Evolutionary conservation across 2,329 filamentous ascomycete genomes (phyloP).

Genomic region (Camillea tinctor): DNA sequence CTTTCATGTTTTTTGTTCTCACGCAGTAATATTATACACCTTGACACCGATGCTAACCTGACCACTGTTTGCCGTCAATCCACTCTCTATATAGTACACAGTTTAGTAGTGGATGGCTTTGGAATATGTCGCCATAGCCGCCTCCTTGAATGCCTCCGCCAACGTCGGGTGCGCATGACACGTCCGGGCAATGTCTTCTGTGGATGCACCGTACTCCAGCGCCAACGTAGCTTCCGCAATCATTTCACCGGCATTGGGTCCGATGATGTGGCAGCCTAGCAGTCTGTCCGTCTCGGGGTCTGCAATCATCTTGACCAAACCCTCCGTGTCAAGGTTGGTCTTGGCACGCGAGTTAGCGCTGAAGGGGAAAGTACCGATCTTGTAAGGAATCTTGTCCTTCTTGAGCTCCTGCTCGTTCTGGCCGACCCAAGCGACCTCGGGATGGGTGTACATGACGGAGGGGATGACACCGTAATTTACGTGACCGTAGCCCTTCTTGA

Average conservation of each 20-base stretch:
- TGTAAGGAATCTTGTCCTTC: conserved; percentile 85
- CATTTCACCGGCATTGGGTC: conserved; percentile 96
- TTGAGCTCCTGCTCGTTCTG: conserved; percentile 97
- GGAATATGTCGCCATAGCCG: conserved; percentile 93
- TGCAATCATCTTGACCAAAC: conserved; percentile 94
- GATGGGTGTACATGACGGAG: conserved; percentile 99
- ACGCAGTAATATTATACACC: conserved; percentile 36
- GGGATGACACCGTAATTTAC: conserved; percentile 99
- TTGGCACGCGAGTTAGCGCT: conserved; percentile 97
- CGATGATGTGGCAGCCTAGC: conserved; percentile 94
- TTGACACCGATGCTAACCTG: conserved; percentile 32
- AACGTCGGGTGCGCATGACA: conserved; percentile 96
- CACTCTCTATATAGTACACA: conserved; percentile 28
- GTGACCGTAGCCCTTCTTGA: conserved; percentile 96
- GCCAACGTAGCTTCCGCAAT: conserved; percentile 96
- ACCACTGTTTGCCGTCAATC: conserved; percentile 13
- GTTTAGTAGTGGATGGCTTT: conserved; percentile 93
- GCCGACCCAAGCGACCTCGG: conserved; percentile 97
- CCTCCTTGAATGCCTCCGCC: conserved; percentile 98
- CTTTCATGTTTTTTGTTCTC: conserved; percentile 24
- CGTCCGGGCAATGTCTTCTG: conserved; percentile 90
- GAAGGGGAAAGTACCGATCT: conserved; percentile 93
- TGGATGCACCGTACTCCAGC: conserved; percentile 92
- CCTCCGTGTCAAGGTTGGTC: conserved; percentile 96
- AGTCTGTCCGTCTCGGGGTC: conserved; percentile 96